Conservation (phyloP, 176 grass and related monocot species). For the Juncus inflexus region DNA sequence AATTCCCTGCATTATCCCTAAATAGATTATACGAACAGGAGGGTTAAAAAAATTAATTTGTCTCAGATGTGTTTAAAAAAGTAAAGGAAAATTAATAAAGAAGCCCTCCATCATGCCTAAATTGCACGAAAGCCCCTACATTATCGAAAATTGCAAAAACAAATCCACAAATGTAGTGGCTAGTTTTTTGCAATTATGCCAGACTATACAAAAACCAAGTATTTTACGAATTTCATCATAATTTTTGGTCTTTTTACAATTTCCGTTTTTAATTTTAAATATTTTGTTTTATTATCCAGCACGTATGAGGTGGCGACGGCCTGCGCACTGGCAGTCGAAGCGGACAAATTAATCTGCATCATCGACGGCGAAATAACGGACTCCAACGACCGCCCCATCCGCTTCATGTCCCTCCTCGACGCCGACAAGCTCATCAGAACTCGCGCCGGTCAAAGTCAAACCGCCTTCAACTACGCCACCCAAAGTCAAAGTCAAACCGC, state of each 20-base stretch:
- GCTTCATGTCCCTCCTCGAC: constrained; percentile 45
- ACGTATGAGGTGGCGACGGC: constrained; percentile 58
- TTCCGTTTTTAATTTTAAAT: not conserved
- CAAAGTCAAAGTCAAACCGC: too few species aligned
- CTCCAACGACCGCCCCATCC: constrained; percentile 28
- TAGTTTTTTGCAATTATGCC: not conserved
- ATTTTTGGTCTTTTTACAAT: too few species aligned
- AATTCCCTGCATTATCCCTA: too few species aligned
- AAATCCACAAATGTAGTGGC: not conserved
- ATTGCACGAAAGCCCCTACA: too few species aligned
- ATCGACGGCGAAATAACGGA: constrained; percentile 45
- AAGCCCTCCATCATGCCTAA: too few species aligned
- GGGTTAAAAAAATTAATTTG: not conserved
- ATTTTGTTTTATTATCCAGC: constrained; percentile 9
- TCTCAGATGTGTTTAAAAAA: not conserved
- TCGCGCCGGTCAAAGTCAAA: constrained; percentile 38
- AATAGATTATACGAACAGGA: too few species aligned
- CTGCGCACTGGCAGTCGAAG: constrained; percentile 40
- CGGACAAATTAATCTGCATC: constrained; percentile 52
- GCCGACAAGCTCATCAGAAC: constrained; percentile 45
- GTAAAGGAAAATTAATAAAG: not conserved
- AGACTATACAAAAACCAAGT: too few species aligned
- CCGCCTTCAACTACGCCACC: too few species aligned
- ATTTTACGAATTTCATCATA: too few species aligned
- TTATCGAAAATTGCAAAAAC: not conserved